Percentiles rank a stretch among this genome's conserved stretches.
phyloP scores from a whole-genome alignment of 2,329 filamentous ascomycete species.

The Ascochyta viciae-villosae region DNA sequence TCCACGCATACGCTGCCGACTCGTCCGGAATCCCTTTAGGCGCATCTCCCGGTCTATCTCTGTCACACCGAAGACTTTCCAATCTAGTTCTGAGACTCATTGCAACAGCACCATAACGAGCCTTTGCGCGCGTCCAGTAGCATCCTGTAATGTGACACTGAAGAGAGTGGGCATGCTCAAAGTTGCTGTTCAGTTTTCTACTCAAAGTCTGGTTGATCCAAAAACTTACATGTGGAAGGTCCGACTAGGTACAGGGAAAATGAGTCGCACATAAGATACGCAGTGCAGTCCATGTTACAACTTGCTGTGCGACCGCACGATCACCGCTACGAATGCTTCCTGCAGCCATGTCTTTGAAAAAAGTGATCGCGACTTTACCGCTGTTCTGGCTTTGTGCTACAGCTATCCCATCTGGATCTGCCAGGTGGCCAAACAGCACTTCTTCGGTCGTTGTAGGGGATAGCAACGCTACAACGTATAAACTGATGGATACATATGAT shows the following conservation, averaged over 20 bases:
- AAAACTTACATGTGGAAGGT: neutral
- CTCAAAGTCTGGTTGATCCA: neutral
- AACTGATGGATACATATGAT: slow-evolving; percentile 47
- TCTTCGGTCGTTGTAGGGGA: slow-evolving; percentile 24
- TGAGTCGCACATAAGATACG: slow-evolving; percentile 3
- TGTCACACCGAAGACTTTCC: neutral
- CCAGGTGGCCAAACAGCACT: slow-evolving; percentile 31
- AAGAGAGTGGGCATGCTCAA: neutral
- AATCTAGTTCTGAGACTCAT: neutral
- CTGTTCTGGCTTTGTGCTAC: slow-evolving; percentile 30
- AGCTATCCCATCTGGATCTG: slow-evolving; percentile 27
- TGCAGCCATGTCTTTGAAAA: slow-evolving; percentile 26
- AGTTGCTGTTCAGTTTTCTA: neutral
- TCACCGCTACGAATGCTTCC: neutral
- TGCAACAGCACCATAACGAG: neutral
- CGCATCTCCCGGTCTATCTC: neutral
- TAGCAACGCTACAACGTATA: slow-evolving; percentile 31
- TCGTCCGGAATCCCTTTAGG: neutral
- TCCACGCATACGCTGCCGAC: neutral
- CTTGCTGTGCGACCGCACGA: slow-evolving; percentile 5
- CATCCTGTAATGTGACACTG: neutral
- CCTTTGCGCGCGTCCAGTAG: neutral
- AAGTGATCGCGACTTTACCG: slow-evolving; percentile 23
- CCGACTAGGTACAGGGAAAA: neutral
- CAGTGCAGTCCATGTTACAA: neutral